Base-by-base conservation (phyloP, 2,329 filamentous ascomycete genomes). In the Blastomyces parvus region DNA sequence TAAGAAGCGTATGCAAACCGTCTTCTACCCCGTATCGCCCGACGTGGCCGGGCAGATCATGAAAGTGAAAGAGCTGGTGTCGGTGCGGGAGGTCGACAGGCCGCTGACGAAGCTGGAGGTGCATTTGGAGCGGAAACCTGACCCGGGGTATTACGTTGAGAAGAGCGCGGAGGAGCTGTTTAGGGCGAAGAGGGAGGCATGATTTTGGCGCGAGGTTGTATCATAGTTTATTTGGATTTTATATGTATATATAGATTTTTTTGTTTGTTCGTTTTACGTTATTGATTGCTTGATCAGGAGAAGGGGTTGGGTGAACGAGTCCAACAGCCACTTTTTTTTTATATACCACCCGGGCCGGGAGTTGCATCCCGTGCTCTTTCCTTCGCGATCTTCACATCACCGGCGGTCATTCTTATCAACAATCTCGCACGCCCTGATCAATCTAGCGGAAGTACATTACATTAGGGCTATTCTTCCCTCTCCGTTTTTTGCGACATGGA, bases 61-160 rank as follows among this genome's bases (percentile, higher is more conserved):
- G 82, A 88, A 88, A 77, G 91, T 97, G 70, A 97, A 97, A 81
- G 92, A 97, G 79, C 81, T 97, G 66, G 90, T 97, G 56, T 82
- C 85, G 62, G 91, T 96, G 44, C 81, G 86, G 68, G 91, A 96
- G 78, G 90, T 95, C 55, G 85, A 87, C 42, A 74, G 78, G 66
- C 75, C 82, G 40, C 74, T 90, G 77, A 87, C 82, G 8, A 84
- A 85, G 72, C 76, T 78, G 63, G 84, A 96, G 79, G 82, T 96
- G 71, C 86, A 86, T 78, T 84, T 82, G 60, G 81, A 84, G 77
- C 80, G 92, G 75, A 86, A 83, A 75, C 91, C 91, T 2, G 89
- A 93, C 65, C 80, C 82, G 0, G 92, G 92, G 1, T 97, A 91
- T 71, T 93, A 86, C 70, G 73, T 96, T 65, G 90, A 96, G 82